Conservation (phyloP, 805 yeast genomes). For the Candida michaelii region DNA sequence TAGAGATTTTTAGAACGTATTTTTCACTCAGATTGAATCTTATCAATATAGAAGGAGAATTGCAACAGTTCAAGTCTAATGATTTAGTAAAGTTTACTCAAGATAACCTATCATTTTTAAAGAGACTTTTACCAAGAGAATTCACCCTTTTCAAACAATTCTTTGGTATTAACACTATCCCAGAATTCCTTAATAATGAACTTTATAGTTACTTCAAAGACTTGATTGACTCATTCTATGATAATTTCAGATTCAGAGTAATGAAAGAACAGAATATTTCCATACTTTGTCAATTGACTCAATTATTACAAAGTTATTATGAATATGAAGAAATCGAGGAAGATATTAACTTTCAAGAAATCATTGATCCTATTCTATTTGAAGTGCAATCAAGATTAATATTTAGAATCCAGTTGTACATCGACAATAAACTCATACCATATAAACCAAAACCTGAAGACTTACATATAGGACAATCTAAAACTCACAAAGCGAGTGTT, state of each 20-base stretch:
- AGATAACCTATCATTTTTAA: conserved; percentile 57
- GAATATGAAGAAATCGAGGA: conserved; percentile 54
- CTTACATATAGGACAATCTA: conserved; percentile 53
- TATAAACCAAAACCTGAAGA: conserved; percentile 71
- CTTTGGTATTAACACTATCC: conserved; percentile 31
- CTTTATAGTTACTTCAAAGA: conserved; percentile 60
- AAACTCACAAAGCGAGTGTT: conserved; percentile 12
- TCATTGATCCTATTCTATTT: conserved; percentile 69
- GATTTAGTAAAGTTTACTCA: conserved; percentile 62
- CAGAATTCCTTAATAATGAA: conserved; percentile 21
- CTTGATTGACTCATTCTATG: conserved; percentile 77
- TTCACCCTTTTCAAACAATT: conserved; percentile 54
- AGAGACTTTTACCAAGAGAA: conserved; percentile 62
- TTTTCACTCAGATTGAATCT: conserved; percentile 56
- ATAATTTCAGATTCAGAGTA: conserved; percentile 61
- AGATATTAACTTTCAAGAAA: conserved; percentile 42
- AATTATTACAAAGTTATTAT: conserved; percentile 64
- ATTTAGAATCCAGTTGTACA: conserved; percentile 71
- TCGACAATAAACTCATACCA: conserved; percentile 65
- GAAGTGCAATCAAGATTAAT: conserved; percentile 81
- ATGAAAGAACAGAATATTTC: conserved; percentile 69
- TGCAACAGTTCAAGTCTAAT: conserved; percentile 22
- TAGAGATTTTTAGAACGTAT: conserved; percentile 66
- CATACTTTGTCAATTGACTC: conserved; percentile 71
- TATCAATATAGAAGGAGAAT: conserved; percentile 37